These are phyloP conservation scores for Cubamyces lactineus DNA, from an alignment of 768 basidiomycete species.

Conservation along the genomic window DNA sequence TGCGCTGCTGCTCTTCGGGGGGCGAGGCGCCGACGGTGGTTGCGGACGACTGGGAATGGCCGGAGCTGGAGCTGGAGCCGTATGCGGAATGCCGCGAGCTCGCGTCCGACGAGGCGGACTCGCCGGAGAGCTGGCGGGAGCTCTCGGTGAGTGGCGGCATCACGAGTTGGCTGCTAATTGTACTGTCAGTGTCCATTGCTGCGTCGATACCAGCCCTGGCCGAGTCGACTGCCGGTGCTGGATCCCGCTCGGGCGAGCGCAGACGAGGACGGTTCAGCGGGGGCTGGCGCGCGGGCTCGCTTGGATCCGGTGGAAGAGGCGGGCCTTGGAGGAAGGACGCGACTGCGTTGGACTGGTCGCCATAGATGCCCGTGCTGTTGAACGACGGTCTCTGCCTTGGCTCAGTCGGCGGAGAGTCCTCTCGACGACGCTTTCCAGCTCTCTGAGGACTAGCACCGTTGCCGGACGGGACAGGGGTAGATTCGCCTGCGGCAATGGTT, in stretches of 20 bases:
- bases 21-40: slow-evolving; percentile 20
- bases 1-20: neutral
- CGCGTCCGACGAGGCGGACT: slow-evolving; percentile 20
- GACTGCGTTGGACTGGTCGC: slow-evolving; percentile 57
- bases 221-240: too few relatives aligned
- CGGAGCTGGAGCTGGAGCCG: slow-evolving; percentile 1
- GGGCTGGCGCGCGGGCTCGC: slow-evolving; percentile 33
- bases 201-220: neutral
- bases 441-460: neutral
- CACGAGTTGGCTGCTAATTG: neutral
- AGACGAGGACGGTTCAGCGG: slow-evolving; percentile 31
- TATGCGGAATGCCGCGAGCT: slow-evolving; percentile 4
- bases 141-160: slow-evolving; percentile 19
- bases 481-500: slow-evolving; percentile 3
- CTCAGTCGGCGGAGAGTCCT: slow-evolving; percentile 39
- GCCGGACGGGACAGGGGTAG: slow-evolving; percentile 38
- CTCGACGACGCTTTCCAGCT: slow-evolving; percentile 51
- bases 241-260: slow-evolving; percentile 16
- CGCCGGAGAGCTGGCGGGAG: slow-evolving; percentile 25
- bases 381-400: slow-evolving; percentile 9
- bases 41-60: slow-evolving; percentile 17
- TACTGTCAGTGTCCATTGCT: neutral
- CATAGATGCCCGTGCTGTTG: slow-evolving; percentile 41
- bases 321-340: slow-evolving; percentile 52
- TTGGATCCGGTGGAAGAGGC: slow-evolving; percentile 32